phyloP scores from a whole-genome alignment of 371 early-diverging fungal species.

The Lichtheimia corymbifera region DNA sequence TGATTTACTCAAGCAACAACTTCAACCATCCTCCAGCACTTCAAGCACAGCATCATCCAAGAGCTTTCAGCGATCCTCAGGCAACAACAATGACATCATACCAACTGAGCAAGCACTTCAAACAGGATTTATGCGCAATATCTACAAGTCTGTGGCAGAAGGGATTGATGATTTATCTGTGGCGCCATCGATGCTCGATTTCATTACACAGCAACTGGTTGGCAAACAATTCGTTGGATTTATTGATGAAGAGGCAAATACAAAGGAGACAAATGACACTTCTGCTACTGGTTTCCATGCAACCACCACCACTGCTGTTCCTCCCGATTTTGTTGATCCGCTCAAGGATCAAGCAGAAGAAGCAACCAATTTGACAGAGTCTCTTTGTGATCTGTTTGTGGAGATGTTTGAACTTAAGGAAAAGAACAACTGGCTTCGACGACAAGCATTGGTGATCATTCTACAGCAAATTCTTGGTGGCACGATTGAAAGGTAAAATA shows the following conservation, averaged over 20 bases:
- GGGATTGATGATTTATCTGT: conserved; percentile 71
- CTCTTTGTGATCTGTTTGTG: conserved; percentile 79
- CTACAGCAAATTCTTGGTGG: conserved; percentile 86
- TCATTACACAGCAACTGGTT: conserved; percentile 65
- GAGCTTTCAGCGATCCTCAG: neutral
- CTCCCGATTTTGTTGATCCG: conserved; percentile 1
- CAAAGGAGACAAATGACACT: neutral
- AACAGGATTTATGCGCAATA: conserved; percentile 64
- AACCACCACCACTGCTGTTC: neutral
- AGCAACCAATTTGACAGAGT: conserved; percentile 62
- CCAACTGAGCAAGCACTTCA: conserved; percentile 10
- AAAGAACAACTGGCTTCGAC: conserved; percentile 84
- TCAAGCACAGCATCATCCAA: conserved; percentile 8
- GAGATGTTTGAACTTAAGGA: conserved; percentile 88
- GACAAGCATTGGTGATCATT: conserved; percentile 82
- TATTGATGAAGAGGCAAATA: conserved; percentile 20
- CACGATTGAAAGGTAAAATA: conserved; percentile 72
- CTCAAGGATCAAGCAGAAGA: conserved; percentile 39
- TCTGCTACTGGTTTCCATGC: neutral
- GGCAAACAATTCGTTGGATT: conserved; percentile 70
- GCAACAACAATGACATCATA: neutral
- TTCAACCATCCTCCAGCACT: conserved; percentile 20
- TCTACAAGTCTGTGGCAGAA: conserved; percentile 71
- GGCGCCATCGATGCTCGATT: conserved; percentile 68
- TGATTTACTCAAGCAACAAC: conserved; percentile 9